phyloP scores from a whole-genome alignment of 2,329 filamentous ascomycete genomes.

The Fusarium ambrosium region DNA sequence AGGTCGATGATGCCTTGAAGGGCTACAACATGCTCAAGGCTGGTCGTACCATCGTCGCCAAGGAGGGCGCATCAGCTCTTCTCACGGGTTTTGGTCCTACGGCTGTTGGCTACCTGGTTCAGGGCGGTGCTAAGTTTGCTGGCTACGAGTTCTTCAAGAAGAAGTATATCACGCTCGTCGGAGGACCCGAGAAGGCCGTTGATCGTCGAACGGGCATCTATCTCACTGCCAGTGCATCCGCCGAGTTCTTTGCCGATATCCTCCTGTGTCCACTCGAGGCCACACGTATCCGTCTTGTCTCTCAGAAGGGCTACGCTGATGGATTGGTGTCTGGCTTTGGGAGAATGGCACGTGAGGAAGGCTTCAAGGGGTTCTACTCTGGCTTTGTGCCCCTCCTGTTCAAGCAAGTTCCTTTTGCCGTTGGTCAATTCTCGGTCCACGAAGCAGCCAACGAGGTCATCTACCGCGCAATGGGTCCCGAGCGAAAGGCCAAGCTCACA shows the following conservation, averaged over 20 bases:
- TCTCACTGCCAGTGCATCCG: constrained; percentile 77
- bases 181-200: constrained; percentile 61
- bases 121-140: constrained; percentile 91
- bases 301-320: constrained; percentile 81
- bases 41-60: constrained; percentile 81
- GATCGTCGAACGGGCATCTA: constrained; percentile 71
- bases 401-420: constrained; percentile 94
- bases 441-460: constrained; percentile 87
- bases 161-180: constrained; percentile 80
- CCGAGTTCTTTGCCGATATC: constrained; percentile 81
- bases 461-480: constrained; percentile 76
- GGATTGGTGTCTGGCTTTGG: constrained; percentile 79
- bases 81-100: constrained; percentile 89
- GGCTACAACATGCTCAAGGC: constrained; percentile 86
- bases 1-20: constrained; percentile 88
- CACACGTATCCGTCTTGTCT: constrained; percentile 82
- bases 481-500: constrained; percentile 76
- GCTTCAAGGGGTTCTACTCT: constrained; percentile 87
- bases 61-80: constrained; percentile 83
- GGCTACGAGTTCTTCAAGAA: constrained; percentile 97
- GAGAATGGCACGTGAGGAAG: constrained; percentile 82
- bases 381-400: constrained; percentile 89
- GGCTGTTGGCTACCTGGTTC: constrained; percentile 88
- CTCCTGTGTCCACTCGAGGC: constrained; percentile 93
- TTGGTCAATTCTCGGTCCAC: constrained; percentile 94